A percentile compares a stretch with the other conserved stretches of the same genome.
These are phyloP conservation scores for Xylaria sp. DNA, from an alignment of 2,329 filamentous ascomycete genomes.

Conservation along the genomic window DNA sequence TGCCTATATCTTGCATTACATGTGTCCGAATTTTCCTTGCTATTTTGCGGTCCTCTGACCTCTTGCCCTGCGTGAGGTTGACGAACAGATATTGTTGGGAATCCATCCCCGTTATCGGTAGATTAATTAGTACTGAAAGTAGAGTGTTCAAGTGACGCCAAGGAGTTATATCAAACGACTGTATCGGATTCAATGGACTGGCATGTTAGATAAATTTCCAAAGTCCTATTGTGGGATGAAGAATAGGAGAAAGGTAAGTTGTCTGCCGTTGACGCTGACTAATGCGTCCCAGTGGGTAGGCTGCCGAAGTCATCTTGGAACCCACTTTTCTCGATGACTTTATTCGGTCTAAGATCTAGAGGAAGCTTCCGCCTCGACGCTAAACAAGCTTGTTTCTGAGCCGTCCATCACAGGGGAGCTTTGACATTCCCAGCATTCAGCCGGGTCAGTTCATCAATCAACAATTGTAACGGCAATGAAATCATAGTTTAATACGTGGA, in stretches of 20 bases:
- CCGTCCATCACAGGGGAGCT: too few relatives aligned
- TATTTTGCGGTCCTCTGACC: slow-evolving; percentile 25
- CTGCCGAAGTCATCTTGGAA: not conserved
- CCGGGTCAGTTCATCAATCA: too few relatives aligned
- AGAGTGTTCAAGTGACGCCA: slow-evolving; percentile 2
- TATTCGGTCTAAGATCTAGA: too few relatives aligned
- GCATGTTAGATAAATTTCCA: not conserved
- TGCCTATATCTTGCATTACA: slow-evolving; percentile 29
- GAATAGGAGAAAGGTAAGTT: not conserved
- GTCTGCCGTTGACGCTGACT: slow-evolving; percentile 3
- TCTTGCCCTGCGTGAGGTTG: slow-evolving; percentile 26
- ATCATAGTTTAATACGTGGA: too few relatives aligned
- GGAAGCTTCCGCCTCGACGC: too few relatives aligned
- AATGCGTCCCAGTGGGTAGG: not conserved
- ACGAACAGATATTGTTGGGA: slow-evolving; percentile 27
- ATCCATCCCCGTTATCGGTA: slow-evolving; percentile 23
- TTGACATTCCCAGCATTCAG: too few relatives aligned
- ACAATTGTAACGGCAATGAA: too few relatives aligned
- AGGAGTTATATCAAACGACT: not conserved
- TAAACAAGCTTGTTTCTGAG: too few relatives aligned
- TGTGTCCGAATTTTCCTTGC: slow-evolving; percentile 26
- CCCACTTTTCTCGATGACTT: too few relatives aligned
- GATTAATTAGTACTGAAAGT: slow-evolving; percentile 10
- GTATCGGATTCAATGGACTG: not conserved
- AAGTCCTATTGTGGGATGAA: not conserved